Evolutionary conservation across 2,329 filamentous ascomycete genomes (phyloP).

Genomic region (Monosporascus sp.): DNA sequence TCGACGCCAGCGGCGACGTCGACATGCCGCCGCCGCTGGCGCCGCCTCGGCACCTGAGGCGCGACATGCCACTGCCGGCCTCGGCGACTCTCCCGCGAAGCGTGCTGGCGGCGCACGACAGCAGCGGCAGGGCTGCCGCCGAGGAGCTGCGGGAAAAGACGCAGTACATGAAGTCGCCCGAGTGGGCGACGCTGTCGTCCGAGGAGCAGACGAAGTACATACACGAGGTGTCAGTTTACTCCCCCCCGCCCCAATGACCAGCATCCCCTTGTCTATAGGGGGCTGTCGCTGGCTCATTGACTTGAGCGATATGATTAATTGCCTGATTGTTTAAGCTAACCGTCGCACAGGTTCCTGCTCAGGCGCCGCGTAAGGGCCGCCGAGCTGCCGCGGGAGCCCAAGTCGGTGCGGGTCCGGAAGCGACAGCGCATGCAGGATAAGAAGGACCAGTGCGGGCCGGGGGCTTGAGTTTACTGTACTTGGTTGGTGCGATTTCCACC

Average conservation of each 20-base stretch:
- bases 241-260: background rate
- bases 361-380: background rate
- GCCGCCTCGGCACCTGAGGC: background rate
- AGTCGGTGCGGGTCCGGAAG: background rate
- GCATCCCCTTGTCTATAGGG: background rate
- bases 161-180: background rate
- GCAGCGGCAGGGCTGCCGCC: background rate
- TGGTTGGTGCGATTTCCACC: too few relatives aligned
- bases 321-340: background rate
- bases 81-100: background rate
- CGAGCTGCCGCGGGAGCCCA: background rate
- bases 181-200: background rate
- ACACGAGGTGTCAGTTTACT: conserved; percentile 6
- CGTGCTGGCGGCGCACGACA: background rate
- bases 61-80: background rate
- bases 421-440: background rate
- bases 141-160: conserved; percentile 1
- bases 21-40: background rate
- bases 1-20: too few relatives aligned
- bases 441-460: background rate
- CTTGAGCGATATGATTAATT: background rate
- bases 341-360: background rate
- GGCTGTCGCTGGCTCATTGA: background rate
- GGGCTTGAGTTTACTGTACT: background rate
- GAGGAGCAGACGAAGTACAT: conserved; percentile 6